A percentile compares a stretch with the other conserved stretches of the same genome.
Conservation (phyloP, 371 early-diverging fungal species). For the Mucor racemosus region DNA sequence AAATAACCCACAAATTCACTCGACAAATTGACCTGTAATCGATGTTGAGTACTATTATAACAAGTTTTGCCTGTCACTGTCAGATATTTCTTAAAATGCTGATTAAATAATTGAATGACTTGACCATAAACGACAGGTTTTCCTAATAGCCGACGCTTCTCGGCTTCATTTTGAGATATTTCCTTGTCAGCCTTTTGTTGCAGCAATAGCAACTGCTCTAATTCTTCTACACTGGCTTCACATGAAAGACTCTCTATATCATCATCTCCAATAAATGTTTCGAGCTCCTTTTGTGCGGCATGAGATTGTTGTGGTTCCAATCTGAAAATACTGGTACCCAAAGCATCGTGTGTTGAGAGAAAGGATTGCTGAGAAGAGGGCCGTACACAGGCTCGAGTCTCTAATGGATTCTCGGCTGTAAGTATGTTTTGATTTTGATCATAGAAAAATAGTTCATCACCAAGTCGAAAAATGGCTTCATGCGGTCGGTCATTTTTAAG, state of each 20-base stretch:
- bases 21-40: conserved; percentile 51
- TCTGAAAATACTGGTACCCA: conserved; percentile 37
- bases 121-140: conserved; percentile 60
- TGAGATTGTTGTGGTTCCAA: conserved; percentile 46
- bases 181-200: conserved; percentile 41
- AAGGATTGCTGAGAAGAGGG: conserved; percentile 11
- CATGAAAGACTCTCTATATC: conserved; percentile 27
- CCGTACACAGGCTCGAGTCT: conserved; percentile 41
- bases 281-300: conserved; percentile 32
- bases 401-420: conserved; percentile 40
- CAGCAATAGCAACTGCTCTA: conserved; percentile 30
- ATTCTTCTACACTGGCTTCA: conserved; percentile 33
- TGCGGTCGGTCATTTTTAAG: neutral
- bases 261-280: conserved; percentile 33
- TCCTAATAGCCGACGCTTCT: conserved; percentile 41
- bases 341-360: conserved; percentile 29
- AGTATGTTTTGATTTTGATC: conserved; percentile 38
- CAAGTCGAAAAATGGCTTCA: conserved; percentile 40
- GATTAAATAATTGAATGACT: conserved; percentile 55
- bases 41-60: neutral
- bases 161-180: conserved; percentile 42
- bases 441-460: conserved; percentile 40
- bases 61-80: conserved; percentile 55
- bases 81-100: conserved; percentile 51
- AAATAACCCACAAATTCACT: conserved; percentile 49